A percentile compares a stretch with the other conserved stretches of the same genome.
Evolutionary conservation across 1,284 basidiomycete species (phyloP).

Genomic region (Microbotryomycetes sp.): DNA sequence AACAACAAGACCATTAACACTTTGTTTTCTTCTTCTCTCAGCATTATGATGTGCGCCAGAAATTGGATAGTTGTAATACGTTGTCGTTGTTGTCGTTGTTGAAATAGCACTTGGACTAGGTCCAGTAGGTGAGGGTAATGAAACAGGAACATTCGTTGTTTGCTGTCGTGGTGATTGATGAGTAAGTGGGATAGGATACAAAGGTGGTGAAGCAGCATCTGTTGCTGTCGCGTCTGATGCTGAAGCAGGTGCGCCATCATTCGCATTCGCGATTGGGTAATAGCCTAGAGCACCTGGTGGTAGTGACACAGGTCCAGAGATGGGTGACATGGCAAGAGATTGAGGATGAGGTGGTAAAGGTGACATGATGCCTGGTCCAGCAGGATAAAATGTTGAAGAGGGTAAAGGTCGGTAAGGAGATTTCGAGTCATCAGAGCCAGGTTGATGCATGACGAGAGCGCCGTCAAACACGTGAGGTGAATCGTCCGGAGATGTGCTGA

Average conservation of each 20-base stretch:
- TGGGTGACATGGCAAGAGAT: neutral
- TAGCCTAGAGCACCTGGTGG: neutral
- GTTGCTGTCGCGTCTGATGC: neutral
- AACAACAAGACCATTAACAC: neutral
- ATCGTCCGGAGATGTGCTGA: neutral
- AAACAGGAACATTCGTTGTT: neutral
- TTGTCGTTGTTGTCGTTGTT: neutral
- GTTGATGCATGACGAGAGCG: neutral
- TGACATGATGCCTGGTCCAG: neutral
- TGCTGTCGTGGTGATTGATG: neutral
- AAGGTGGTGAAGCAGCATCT: neutral
- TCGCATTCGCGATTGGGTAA: neutral
- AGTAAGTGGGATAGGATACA: neutral
- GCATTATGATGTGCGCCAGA: neutral
- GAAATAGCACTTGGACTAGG: no score
- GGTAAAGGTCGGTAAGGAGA: neutral
- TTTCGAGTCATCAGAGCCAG: neutral
- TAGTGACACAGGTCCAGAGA: neutral
- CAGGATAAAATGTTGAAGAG: neutral
- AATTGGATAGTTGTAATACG: neutral
- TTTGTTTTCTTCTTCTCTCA: neutral
- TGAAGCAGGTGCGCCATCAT: neutral
- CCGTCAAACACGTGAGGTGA: neutral
- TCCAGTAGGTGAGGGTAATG: neutral
- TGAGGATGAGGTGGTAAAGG: neutral